Conservation (phyloP, 2,329 filamentous ascomycete species). For the Aspergillus versicolor region DNA sequence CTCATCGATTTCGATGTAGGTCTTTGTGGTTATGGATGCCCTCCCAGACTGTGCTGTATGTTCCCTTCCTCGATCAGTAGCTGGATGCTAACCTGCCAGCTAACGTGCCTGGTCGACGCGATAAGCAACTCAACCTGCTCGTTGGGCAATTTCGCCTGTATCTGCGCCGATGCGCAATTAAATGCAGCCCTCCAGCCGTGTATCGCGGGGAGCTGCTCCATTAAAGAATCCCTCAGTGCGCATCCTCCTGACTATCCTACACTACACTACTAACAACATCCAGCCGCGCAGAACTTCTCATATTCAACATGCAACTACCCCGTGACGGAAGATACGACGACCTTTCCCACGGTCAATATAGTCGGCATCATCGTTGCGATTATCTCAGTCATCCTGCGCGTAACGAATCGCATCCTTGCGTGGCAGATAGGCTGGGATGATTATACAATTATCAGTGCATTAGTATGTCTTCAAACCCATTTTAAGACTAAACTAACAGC, state of each 20-base stretch:
- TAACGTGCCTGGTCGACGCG: neutral
- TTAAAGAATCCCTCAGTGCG: conserved; percentile 2
- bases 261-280: neutral
- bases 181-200: neutral
- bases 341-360: neutral
- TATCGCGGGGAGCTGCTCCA: neutral
- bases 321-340: neutral
- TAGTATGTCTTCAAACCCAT: neutral
- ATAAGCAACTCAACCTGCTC: conserved; percentile 1
- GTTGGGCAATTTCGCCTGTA: neutral
- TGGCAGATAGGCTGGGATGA: neutral
- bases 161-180: neutral
- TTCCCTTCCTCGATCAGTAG: too few relatives aligned
- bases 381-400: neutral
- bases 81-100: neutral
- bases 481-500: neutral
- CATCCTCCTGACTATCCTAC: neutral
- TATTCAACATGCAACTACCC: conserved; percentile 5
- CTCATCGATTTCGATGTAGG: too few relatives aligned
- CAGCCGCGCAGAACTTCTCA: conserved; percentile 1
- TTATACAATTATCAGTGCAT: neutral
- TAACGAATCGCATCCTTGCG: neutral
- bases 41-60: neutral
- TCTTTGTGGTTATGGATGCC: neutral
- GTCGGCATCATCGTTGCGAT: neutral